phyloP scores from a whole-genome alignment of 345 rosid genomes.

The Moricandia moricandioides region DNA sequence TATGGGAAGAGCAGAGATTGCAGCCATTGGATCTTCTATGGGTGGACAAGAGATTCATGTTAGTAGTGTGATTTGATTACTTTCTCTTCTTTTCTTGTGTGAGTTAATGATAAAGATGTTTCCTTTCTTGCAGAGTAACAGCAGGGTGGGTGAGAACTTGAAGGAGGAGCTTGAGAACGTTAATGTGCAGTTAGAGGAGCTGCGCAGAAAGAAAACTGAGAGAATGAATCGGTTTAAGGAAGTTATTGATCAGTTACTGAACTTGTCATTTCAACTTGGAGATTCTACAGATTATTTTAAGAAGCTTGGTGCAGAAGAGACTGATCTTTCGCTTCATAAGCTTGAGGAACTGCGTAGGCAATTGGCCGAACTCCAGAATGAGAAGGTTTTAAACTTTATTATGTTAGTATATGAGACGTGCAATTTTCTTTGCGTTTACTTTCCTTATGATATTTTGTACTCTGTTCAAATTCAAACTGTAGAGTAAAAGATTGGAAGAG shows the following conservation, averaged over 20 bases:
- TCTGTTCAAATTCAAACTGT: slow-evolving; percentile 12
- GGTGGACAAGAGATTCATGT: slow-evolving; percentile 47
- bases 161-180: slow-evolving; percentile 43
- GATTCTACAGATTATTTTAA: slow-evolving; percentile 34
- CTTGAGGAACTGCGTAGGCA: slow-evolving; percentile 49
- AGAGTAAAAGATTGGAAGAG: slow-evolving; percentile 50
- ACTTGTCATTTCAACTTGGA: slow-evolving; percentile 50
- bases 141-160: slow-evolving; percentile 43
- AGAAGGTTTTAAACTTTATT: slow-evolving; percentile 49
- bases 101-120: neutral
- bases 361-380: slow-evolving; percentile 50
- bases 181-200: slow-evolving; percentile 43
- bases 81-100: neutral
- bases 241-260: slow-evolving; percentile 45
- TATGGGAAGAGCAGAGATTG: slow-evolving; percentile 49
- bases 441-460: neutral
- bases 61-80: slow-evolving; percentile 7
- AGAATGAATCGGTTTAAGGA: slow-evolving; percentile 47
- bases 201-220: slow-evolving; percentile 47
- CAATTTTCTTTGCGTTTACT: neutral
- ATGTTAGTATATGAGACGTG: neutral
- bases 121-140: slow-evolving; percentile 30
- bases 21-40: slow-evolving; percentile 46
- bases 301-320: slow-evolving; percentile 41
- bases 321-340: slow-evolving; percentile 49